Conservation (phyloP, 352 stramenopile species). For the Phytophthora sojae region DNA sequence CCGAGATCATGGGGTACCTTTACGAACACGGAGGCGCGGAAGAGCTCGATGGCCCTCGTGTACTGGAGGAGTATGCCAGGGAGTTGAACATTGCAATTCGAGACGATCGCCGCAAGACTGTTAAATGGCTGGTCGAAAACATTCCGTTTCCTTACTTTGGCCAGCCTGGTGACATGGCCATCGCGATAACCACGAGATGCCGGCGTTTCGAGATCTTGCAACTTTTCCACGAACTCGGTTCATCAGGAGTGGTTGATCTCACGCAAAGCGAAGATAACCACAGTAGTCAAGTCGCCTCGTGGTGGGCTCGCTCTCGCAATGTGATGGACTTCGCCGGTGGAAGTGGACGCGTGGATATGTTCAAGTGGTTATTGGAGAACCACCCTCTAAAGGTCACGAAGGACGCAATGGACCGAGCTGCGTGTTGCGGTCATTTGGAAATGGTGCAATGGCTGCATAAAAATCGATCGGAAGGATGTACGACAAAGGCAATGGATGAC, state of each 20-base stretch:
- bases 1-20: slow-evolving; percentile 10
- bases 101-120: slow-evolving; percentile 1
- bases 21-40: slow-evolving; percentile 4
- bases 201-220: slow-evolving; percentile 6
- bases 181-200: neutral
- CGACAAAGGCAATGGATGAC: neutral
- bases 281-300: neutral
- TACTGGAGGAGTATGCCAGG: neutral
- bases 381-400: neutral
- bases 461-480: slow-evolving; percentile 1
- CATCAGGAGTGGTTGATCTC: neutral
- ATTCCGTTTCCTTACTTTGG: slow-evolving; percentile 5
- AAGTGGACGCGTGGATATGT: slow-evolving; percentile 1
- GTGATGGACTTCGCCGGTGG: slow-evolving; percentile 1
- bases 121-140: slow-evolving; percentile 10
- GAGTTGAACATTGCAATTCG: neutral
- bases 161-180: neutral
- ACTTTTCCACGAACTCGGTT: slow-evolving; percentile 7
- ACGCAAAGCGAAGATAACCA: slow-evolving; percentile 5
- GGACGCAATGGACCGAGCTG: neutral
- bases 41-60: neutral
- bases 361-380: slow-evolving; percentile 10
- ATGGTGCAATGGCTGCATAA: slow-evolving; percentile 2
- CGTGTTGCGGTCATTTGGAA: neutral
- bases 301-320: slow-evolving; percentile 3